Evolutionary conservation across 345 rosid species (phyloP), one percentile per base, ranked within the genome.

Genomic region (Lepidium africanum): DNA sequence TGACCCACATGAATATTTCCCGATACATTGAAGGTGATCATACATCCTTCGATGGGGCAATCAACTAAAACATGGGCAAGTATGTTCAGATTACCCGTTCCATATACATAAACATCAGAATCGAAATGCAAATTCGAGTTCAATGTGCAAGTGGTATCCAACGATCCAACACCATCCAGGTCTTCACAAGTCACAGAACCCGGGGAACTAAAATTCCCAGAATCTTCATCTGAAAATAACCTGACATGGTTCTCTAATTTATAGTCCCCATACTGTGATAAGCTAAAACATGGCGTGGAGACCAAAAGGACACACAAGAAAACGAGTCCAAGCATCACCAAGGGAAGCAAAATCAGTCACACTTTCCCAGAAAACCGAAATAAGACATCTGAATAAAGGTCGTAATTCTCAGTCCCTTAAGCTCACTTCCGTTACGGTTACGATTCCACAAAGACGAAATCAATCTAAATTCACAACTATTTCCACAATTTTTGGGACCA

Each of bases 161-260:
- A 79, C 5, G 89, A 87, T 75, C 99, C 99, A 61, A 90, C 94
- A 58, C 99, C 99, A 61, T 73, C 85, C 33, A 94, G 76, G 71
- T 86, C 92, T 62, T 78, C 87, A 53, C 98, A 93, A 32, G 76
- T 74, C 63, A 71, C 54, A 12, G 19, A 42, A 25, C 35, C 40
- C 21, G 11, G 15, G 37, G 61, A 69, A 55, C 65, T 52, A 38
- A 38, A 70, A 52, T 54, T 71, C 39, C 70, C 49, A 57, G 76
- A 73, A 72, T 46, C 77, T 67, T 63, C 59, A 62, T 67, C 62
- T 56, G 60, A 35, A 70, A 68, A 57, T 38, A 77, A 72, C 45
- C 70, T 68, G 65, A 69, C 37, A 65, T 60, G 45, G 47, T 59
- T 77, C 45, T 61, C 74, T 0, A 58, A 69, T 69, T 70, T 65